Evolutionary conservation across 192 early-diverging fungal species (phyloP).

Genomic region (Pilaira anomala): DNA sequence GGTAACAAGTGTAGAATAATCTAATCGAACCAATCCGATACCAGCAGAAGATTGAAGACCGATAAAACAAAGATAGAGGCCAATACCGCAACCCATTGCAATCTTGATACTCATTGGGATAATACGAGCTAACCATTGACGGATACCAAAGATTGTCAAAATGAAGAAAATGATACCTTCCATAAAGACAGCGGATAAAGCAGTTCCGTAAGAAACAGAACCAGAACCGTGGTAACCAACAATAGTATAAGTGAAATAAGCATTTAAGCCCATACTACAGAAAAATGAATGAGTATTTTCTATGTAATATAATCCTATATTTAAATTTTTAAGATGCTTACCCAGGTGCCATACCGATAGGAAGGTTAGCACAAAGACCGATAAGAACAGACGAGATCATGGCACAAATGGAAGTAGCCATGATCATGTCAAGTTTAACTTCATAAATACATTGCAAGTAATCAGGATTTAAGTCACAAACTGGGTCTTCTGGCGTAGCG

Average conservation of each 20-base stretch:
- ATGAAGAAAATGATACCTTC: constrained; percentile 78
- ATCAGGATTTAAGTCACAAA: constrained; percentile 51
- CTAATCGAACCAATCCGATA: constrained; percentile 67
- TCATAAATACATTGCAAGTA: constrained; percentile 62
- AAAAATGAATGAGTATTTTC: not conserved
- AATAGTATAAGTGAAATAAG: constrained; percentile 81
- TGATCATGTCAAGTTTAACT: constrained; percentile 67
- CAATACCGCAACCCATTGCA: constrained; percentile 76
- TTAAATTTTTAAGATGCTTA: constrained; percentile 14
- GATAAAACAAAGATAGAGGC: constrained; percentile 76
- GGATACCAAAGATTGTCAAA: constrained; percentile 71
- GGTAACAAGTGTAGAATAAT: constrained; percentile 63
- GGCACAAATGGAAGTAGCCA: constrained; percentile 65
- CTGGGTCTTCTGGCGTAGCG: constrained; percentile 40
- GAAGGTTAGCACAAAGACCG: constrained; percentile 69
- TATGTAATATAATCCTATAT: not conserved
- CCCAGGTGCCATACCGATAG: constrained; percentile 77
- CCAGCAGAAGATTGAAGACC: constrained; percentile 77
- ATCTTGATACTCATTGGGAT: constrained; percentile 71
- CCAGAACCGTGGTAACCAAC: constrained; percentile 73
- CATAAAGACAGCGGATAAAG: constrained; percentile 73
- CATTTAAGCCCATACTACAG: constrained; percentile 71
- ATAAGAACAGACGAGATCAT: constrained; percentile 63
- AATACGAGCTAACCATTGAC: constrained; percentile 70
- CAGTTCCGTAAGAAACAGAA: constrained; percentile 60